Evolutionary conservation across 495 filamentous ascomycete species (phyloP).

Genomic region (Penicillium tannophilum): DNA sequence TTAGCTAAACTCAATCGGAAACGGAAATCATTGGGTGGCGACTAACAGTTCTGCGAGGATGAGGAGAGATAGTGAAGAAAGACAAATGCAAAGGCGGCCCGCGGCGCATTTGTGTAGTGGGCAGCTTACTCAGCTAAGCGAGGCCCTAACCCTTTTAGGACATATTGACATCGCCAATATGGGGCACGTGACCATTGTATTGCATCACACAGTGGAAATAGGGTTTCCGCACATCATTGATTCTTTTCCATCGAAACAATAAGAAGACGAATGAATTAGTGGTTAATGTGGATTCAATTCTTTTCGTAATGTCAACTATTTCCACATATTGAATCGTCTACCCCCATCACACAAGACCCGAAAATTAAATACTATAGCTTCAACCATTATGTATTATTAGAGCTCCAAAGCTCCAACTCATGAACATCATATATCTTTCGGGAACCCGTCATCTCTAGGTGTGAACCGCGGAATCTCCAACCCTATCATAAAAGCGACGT

Average conservation of each 20-base stretch:
- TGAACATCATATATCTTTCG: neutral
- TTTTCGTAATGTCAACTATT: neutral
- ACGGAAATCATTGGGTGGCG: conserved; percentile 12
- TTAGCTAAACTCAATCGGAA: conserved; percentile 11
- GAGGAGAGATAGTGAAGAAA: conserved; percentile 55
- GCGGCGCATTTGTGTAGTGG: conserved; percentile 49
- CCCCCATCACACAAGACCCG: neutral
- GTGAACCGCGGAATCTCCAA: neutral
- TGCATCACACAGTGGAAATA: conserved; percentile 29
- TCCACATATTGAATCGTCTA: neutral
- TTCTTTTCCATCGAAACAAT: conserved; percentile 5
- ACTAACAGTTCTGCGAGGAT: conserved; percentile 58
- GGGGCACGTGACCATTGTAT: conserved; percentile 19
- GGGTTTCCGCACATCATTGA: conserved; percentile 17
- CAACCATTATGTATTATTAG: neutral
- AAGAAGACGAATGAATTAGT: conserved; percentile 5
- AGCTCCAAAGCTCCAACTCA: neutral
- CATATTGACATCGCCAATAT: conserved; percentile 4
- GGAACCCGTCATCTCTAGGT: neutral
- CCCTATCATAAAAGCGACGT: neutral
- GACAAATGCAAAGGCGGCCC: conserved; percentile 37
- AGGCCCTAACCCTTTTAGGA: conserved; percentile 39
- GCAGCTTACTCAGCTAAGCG: conserved; percentile 46
- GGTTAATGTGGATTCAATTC: conserved; percentile 9
- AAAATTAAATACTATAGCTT: neutral